phyloP scores from a whole-genome alignment of 129 eudicot genomes.

The Silybum marianum region DNA sequence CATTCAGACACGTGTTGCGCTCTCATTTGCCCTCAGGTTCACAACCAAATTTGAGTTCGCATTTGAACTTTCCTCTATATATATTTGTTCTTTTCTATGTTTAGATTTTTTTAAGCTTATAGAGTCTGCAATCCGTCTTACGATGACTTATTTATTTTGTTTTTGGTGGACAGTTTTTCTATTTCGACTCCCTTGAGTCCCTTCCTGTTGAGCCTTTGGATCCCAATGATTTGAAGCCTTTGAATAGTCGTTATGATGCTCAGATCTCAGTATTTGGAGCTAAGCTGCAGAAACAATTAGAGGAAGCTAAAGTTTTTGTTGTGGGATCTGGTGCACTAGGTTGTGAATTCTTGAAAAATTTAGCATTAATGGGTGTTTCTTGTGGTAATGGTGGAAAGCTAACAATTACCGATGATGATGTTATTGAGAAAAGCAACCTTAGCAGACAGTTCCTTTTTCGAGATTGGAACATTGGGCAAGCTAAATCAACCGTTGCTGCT shows the following conservation, averaged over 20 bases:
- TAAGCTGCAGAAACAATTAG: constrained; percentile 80
- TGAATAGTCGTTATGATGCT: constrained; percentile 89
- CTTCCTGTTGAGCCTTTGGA: constrained; percentile 80
- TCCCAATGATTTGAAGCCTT: constrained; percentile 65
- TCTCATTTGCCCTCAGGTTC: too few relatives aligned
- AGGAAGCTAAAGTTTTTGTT: constrained; percentile 72
- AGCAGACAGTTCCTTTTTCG: constrained; percentile 92
- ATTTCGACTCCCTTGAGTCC: constrained; percentile 86
- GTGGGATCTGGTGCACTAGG: constrained; percentile 98
- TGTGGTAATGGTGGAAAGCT: constrained; percentile 73
- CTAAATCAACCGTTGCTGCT: constrained; percentile 97
- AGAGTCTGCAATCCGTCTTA: constrained; percentile 9
- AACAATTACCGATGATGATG: constrained; percentile 91
- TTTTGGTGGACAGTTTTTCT: constrained; percentile 70
- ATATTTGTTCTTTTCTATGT: not conserved
- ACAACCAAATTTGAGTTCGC: too few relatives aligned
- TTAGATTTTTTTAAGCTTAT: not conserved
- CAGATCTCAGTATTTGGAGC: constrained; percentile 93
- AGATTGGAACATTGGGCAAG: constrained; percentile 97
- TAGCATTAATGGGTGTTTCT: constrained; percentile 91
- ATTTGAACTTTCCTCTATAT: too few relatives aligned
- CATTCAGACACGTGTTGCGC: too few relatives aligned
- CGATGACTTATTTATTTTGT: constrained; percentile 2
- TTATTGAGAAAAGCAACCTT: constrained; percentile 93
- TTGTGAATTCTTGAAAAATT: constrained; percentile 83